Percentiles rank a stretch among this genome's conserved stretches.
phyloP scores from a whole-genome alignment of 441 rosid species.

The Erysimum cheiri region DNA sequence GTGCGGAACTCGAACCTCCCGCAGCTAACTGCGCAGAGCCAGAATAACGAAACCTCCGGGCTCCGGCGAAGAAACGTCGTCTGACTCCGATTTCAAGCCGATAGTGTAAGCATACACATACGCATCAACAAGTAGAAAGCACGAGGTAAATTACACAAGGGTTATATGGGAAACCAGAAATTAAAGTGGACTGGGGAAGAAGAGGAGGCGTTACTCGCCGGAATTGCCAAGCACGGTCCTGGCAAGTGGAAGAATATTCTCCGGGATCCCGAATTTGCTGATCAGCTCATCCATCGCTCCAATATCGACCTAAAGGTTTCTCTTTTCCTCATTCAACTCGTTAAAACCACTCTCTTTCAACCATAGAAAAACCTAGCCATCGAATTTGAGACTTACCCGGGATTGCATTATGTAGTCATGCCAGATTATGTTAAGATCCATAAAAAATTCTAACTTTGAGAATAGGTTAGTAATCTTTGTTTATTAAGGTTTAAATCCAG shows the following conservation, averaged over 20 bases:
- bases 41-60: too few species aligned
- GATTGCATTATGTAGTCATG: not conserved
- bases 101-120: not conserved
- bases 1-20: not conserved
- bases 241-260: slow-evolving; percentile 95
- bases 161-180: slow-evolving; percentile 85
- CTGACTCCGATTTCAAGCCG: not conserved
- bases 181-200: slow-evolving; percentile 84
- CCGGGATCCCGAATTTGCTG: slow-evolving; percentile 78
- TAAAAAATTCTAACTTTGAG: not conserved
- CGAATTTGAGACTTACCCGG: not conserved
- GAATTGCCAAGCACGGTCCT: slow-evolving; percentile 76
- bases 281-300: slow-evolving; percentile 71
- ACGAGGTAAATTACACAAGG: not conserved
- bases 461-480: slow-evolving; percentile 1
- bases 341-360: not conserved
- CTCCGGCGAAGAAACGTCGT: slow-evolving; percentile 4
- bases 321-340: slow-evolving; percentile 11
- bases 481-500: not conserved
- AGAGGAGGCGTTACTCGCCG: slow-evolving; percentile 83
- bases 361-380: not conserved
- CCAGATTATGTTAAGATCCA: not conserved
- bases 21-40: too few species aligned
- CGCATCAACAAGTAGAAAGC: not conserved
- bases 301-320: slow-evolving; percentile 90